phyloP scores from a whole-genome alignment of 768 basidiomycete genomes.

The Sistotremastrum suecicum region DNA sequence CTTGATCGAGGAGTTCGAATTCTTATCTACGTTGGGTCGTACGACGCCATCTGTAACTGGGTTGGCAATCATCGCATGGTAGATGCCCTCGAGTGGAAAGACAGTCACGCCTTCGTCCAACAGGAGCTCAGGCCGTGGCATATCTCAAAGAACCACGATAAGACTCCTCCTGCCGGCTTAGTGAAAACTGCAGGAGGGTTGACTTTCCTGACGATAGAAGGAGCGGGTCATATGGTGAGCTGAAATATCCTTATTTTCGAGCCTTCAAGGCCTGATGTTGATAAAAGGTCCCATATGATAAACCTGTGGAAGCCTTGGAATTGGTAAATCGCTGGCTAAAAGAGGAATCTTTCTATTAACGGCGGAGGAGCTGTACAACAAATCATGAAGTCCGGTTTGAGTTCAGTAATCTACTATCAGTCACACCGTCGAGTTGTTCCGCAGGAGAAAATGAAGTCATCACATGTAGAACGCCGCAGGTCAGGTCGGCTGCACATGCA shows the following conservation, averaged over 20 bases:
- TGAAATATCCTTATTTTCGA: too few relatives aligned
- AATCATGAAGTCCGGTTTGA: too few relatives aligned
- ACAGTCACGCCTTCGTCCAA: conserved; percentile 15
- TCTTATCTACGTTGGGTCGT: conserved; percentile 18
- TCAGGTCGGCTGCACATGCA: too few relatives aligned
- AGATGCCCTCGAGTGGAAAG: conserved; percentile 21
- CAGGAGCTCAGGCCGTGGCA: conserved; percentile 20
- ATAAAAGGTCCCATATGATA: conserved; percentile 49
- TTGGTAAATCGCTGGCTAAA: conserved; percentile 54
- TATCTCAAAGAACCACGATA: conserved; percentile 21
- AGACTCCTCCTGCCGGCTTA: conserved; percentile 21
- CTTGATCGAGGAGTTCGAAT: conserved; percentile 21
- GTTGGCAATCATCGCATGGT: conserved; percentile 26
- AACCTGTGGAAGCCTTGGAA: conserved; percentile 45
- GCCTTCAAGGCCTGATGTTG: not conserved
- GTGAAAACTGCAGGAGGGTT: conserved; percentile 17
- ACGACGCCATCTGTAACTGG: conserved; percentile 12
- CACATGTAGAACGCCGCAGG: too few relatives aligned
- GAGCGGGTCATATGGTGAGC: conserved; percentile 60
- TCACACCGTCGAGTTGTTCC: too few relatives aligned
- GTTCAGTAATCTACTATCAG: too few relatives aligned
- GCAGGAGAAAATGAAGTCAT: too few relatives aligned
- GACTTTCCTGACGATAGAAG: conserved; percentile 49
- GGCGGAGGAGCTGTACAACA: too few relatives aligned
- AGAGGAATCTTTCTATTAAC: not conserved